phyloP scores from a whole-genome alignment of 1,284 basidiomycete genomes.

The Sphagnurus paluster region DNA sequence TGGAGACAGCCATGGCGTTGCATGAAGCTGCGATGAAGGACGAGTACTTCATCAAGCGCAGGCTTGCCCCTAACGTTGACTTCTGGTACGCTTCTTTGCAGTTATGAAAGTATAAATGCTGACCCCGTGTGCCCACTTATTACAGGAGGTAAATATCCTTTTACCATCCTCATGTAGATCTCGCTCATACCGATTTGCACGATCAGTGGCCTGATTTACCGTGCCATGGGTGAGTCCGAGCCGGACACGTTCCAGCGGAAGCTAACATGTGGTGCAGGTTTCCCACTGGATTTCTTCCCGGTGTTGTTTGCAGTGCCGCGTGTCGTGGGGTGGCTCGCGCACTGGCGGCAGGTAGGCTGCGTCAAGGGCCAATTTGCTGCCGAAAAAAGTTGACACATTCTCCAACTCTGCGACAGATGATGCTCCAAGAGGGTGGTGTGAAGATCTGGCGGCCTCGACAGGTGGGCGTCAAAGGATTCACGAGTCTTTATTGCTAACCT shows the following conservation, averaged over 20 bases:
- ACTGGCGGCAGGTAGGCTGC: constrained; percentile 71
- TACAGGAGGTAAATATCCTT: constrained; percentile 33
- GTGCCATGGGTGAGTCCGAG: constrained; percentile 71
- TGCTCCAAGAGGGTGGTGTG: constrained; percentile 82
- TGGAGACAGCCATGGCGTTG: constrained; percentile 85
- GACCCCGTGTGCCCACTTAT: constrained; percentile 1
- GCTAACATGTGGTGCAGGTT: constrained; percentile 47
- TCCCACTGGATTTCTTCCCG: constrained; percentile 89
- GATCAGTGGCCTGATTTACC: constrained; percentile 78
- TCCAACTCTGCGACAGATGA: constrained; percentile 65
- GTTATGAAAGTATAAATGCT: not conserved
- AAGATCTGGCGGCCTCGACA: constrained; percentile 91
- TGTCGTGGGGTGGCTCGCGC: constrained; percentile 87
- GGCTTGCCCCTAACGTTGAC: constrained; percentile 80
- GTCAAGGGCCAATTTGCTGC: constrained; percentile 4
- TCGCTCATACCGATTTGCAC: constrained; percentile 9
- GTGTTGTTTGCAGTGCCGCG: constrained; percentile 88
- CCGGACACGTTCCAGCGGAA: constrained; percentile 5
- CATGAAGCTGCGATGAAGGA: constrained; percentile 88
- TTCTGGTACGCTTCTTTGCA: constrained; percentile 62
- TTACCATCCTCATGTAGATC: constrained; percentile 6
- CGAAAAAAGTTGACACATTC: constrained; percentile 4
- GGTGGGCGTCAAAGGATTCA: constrained; percentile 36
- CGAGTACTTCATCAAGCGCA: constrained; percentile 79
- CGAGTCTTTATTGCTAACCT: constrained; percentile 15